phyloP scores from a whole-genome alignment of 306 rosid genomes.

The Fragaria ananassa region DNA sequence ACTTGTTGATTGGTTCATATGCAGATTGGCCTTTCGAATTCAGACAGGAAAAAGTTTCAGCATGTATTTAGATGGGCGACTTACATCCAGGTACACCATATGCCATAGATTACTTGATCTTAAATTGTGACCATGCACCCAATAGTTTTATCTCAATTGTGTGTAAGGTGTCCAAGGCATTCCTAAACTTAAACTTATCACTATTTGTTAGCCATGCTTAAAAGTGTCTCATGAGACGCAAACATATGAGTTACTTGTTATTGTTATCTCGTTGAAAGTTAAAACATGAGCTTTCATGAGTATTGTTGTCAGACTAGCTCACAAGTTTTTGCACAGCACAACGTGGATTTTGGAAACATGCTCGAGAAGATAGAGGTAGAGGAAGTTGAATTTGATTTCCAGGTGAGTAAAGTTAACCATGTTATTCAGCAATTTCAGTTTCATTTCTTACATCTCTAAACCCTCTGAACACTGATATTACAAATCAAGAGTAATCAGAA shows the following conservation, averaged over 20 bases:
- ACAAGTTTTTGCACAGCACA: slow-evolving; percentile 46
- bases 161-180: not conserved
- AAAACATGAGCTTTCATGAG: not conserved
- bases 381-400: slow-evolving; percentile 61
- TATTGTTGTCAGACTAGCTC: not conserved
- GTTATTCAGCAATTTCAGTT: slow-evolving; percentile 13
- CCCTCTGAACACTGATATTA: not conserved
- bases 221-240: not conserved
- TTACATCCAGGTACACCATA: slow-evolving; percentile 68
- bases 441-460: not conserved
- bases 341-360: slow-evolving; percentile 47
- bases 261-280: not conserved
- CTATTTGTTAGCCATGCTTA: not conserved
- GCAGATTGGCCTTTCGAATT: slow-evolving; percentile 63
- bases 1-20: slow-evolving; percentile 39
- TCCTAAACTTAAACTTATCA: not conserved
- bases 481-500: not conserved
- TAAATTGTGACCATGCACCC: not conserved
- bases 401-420: slow-evolving; percentile 45
- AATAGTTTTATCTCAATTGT: not conserved
- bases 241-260: slow-evolving; percentile 3
- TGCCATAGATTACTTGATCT: not conserved
- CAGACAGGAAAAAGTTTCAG: slow-evolving; percentile 54
- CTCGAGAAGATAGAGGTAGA: slow-evolving; percentile 52
- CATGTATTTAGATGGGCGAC: slow-evolving; percentile 84